A percentile compares a stretch with the other conserved stretches of the same genome.
These are phyloP conservation scores for Aspergillus cavernicola DNA, from an alignment of 495 filamentous ascomycete species.

Conservation along the genomic window DNA sequence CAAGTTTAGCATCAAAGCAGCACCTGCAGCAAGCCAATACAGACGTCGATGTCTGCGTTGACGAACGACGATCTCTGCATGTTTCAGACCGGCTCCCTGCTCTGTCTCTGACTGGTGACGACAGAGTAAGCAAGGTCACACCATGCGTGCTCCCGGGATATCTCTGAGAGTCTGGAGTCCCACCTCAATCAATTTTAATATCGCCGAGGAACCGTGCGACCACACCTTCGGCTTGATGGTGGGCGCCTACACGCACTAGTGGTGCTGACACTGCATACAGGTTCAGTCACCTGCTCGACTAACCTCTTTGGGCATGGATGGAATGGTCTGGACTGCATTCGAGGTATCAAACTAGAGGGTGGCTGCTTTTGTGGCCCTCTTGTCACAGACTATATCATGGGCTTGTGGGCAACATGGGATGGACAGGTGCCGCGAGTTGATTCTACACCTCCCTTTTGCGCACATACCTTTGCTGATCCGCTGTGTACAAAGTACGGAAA, in stretches of 20 bases:
- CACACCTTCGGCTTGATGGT: conserved; percentile 4
- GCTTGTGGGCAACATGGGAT: neutral
- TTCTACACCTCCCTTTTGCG: neutral
- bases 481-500: conserved; percentile 6
- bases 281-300: conserved; percentile 23
- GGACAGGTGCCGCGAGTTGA: neutral
- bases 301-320: conserved; percentile 14
- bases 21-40: conserved; percentile 1
- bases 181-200: conserved; percentile 9
- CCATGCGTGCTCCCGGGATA: conserved; percentile 6
- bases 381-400: neutral
- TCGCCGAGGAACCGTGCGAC: conserved; percentile 9
- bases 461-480: neutral
- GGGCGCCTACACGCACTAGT: conserved; percentile 17
- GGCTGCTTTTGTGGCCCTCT: neutral
- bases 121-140: conserved; percentile 3
- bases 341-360: conserved; percentile 1
- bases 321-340: conserved; percentile 5
- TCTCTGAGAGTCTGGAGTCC: neutral
- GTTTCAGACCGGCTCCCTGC: conserved; percentile 3
- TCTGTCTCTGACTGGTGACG: conserved; percentile 2
- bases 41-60: neutral
- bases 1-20: neutral
- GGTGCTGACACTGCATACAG: conserved; percentile 23
- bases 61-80: conserved; percentile 2